A percentile compares a stretch with the other conserved stretches of the same genome.
Conservation (phyloP, 306 rosid species). For the Luffa aegyptiaca region DNA sequence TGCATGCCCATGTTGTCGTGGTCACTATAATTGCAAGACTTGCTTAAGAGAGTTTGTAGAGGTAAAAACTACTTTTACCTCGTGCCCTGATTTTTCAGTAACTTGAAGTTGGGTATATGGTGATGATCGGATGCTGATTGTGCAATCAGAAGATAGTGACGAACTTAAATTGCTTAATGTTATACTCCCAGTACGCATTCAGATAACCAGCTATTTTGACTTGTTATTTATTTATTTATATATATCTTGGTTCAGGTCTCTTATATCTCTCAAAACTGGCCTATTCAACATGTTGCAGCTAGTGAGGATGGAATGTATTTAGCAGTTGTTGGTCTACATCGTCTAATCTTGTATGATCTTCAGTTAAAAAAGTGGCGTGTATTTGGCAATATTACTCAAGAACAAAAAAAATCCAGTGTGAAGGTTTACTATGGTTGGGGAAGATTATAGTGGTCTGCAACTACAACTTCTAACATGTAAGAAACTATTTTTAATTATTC, state of each 20-base stretch:
- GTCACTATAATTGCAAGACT: background rate
- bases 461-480: slow-evolving; percentile 83
- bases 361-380: slow-evolving; percentile 84
- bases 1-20: too few species aligned
- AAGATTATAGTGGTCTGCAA: slow-evolving; percentile 97
- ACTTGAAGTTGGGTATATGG: slow-evolving; percentile 34
- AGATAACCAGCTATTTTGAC: slow-evolving; percentile 21
- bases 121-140: slow-evolving; percentile 75
- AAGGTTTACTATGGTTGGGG: slow-evolving; percentile 97
- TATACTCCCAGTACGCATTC: slow-evolving; percentile 80
- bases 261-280: slow-evolving; percentile 97
- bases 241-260: slow-evolving; percentile 58
- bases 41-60: slow-evolving; percentile 39
- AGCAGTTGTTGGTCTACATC: slow-evolving; percentile 87
- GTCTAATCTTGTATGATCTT: slow-evolving; percentile 83
- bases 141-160: slow-evolving; percentile 92
- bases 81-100: background rate
- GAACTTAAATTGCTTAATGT: slow-evolving; percentile 92
- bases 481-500: background rate
- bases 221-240: slow-evolving; percentile 2
- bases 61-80: slow-evolving; percentile 16
- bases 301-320: slow-evolving; percentile 93
- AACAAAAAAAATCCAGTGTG: slow-evolving; percentile 86
- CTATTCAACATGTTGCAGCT: slow-evolving; percentile 91
- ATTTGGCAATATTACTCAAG: slow-evolving; percentile 90